phyloP scores from a whole-genome alignment of 495 filamentous ascomycete species.

The Neurospora sp. region DNA sequence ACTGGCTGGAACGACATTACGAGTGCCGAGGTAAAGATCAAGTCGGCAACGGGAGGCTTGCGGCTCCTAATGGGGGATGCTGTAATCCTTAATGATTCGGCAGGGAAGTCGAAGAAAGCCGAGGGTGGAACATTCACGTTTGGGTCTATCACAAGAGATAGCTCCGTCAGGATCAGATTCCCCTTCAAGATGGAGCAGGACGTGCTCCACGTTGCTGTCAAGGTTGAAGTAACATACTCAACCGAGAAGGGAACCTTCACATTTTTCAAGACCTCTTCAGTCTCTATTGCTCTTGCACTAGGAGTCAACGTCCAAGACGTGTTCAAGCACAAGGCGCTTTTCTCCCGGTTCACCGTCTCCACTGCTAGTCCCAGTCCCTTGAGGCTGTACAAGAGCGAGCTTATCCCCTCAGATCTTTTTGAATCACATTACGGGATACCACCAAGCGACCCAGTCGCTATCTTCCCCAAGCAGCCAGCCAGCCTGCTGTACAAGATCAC shows the following conservation, averaged over 20 bases:
- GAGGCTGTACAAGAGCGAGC: constrained; percentile 57
- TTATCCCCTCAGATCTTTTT: constrained; percentile 61
- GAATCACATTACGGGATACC: constrained; percentile 51
- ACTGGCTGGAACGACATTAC: constrained; percentile 71
- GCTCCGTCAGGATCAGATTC: constrained; percentile 49
- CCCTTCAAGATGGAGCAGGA: constrained; percentile 83
- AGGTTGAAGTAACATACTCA: constrained; percentile 66
- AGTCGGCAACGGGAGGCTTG: constrained; percentile 78
- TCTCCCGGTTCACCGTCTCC: constrained; percentile 82
- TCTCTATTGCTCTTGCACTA: constrained; percentile 64
- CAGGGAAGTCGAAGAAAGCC: constrained; percentile 34
- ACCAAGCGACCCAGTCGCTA: constrained; percentile 44
- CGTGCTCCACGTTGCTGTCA: constrained; percentile 58
- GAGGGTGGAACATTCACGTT: constrained; percentile 63
- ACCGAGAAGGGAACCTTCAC: constrained; percentile 64
- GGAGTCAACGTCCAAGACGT: constrained; percentile 95
- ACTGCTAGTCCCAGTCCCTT: constrained; percentile 66
- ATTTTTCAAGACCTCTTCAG: constrained; percentile 53
- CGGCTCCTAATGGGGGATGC: constrained; percentile 69
- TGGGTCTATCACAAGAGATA: constrained; percentile 37
- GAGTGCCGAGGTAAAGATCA: constrained; percentile 59
- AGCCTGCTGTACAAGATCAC: constrained; percentile 75
- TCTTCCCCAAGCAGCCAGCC: constrained; percentile 75
- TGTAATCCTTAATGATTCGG: constrained; percentile 44
- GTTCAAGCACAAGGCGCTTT: constrained; percentile 74